These are phyloP conservation scores for Rubus idaeus DNA, from an alignment of 306 rosid genomes.

Conservation along the genomic window DNA sequence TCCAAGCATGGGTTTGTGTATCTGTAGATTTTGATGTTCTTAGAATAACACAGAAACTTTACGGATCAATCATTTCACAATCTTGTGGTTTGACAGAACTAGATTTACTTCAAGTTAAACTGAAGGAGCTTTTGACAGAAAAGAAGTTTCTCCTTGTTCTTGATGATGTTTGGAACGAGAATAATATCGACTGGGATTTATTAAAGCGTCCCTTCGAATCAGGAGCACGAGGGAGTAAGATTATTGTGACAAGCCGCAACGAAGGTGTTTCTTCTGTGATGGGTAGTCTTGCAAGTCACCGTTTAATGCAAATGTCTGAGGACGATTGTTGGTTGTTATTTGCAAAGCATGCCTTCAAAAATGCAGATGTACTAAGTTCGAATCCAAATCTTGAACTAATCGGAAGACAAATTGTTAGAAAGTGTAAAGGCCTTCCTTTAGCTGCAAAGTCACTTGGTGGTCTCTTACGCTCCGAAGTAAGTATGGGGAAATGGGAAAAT, in stretches of 20 bases:
- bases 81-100: neutral
- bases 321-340: constrained; percentile 17
- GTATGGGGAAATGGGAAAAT: neutral
- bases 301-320: neutral
- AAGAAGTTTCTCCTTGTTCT: constrained; percentile 23
- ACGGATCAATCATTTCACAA: neutral
- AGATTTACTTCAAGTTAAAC: neutral
- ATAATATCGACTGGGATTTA: neutral
- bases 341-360: constrained; percentile 17
- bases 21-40: constrained; percentile 11
- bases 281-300: neutral
- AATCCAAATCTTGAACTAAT: neutral
- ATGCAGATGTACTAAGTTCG: neutral
- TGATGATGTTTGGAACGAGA: constrained; percentile 21
- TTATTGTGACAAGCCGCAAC: constrained; percentile 9
- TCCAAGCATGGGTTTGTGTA: constrained; percentile 18
- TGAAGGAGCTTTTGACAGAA: constrained; percentile 4
- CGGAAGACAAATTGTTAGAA: constrained; percentile 1
- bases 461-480: neutral
- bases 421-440: constrained; percentile 4
- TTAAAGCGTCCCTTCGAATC: neutral
- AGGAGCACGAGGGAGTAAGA: constrained; percentile 7
- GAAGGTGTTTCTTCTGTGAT: neutral
- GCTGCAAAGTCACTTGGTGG: constrained; percentile 2
- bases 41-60: constrained; percentile 3